Conservation (phyloP, 371 early-diverging fungal species). For the Entomophthora muscae region DNA sequence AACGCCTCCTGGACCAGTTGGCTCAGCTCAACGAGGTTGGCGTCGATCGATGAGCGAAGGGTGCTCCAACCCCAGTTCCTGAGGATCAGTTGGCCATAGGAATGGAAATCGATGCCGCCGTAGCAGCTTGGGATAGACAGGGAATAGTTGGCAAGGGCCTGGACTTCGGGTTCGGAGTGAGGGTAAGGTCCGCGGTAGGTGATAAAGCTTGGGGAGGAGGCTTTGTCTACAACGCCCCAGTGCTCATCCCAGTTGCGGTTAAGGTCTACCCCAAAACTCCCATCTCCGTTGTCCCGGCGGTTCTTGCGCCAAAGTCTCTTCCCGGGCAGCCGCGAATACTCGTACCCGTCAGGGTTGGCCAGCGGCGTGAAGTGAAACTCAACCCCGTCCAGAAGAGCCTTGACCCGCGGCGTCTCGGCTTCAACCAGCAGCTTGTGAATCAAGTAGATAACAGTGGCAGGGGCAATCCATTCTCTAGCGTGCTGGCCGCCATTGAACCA, state of each 20-base stretch:
- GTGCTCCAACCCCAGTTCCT: conserved; percentile 23
- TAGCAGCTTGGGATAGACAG: conserved; percentile 20
- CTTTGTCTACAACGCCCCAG: conserved; percentile 31
- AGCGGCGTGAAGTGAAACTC: conserved; percentile 37
- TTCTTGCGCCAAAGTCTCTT: conserved; percentile 44
- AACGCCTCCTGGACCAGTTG: background rate
- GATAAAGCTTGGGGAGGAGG: conserved; percentile 22
- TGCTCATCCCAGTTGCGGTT: conserved; percentile 33
- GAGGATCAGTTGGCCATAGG: conserved; percentile 23
- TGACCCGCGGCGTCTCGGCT: conserved; percentile 19
- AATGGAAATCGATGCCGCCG: conserved; percentile 30
- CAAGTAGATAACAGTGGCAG: conserved; percentile 25
- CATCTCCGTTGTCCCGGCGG: conserved; percentile 16
- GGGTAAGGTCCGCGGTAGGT: conserved; percentile 30
- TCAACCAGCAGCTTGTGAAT: conserved; percentile 20
- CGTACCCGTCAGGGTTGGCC: too few species aligned
- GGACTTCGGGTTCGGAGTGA: too few species aligned
- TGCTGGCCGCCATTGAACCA: conserved; percentile 31
- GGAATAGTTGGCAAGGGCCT: conserved; percentile 22
- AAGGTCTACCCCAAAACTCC: conserved; percentile 20
- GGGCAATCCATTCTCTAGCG: too few species aligned
- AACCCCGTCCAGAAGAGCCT: conserved; percentile 17
- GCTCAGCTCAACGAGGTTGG: conserved; percentile 4
- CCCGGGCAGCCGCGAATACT: conserved; percentile 21
- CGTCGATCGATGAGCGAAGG: conserved; percentile 14